A percentile compares a stretch with the other conserved stretches of the same genome.
Conservation (phyloP, 1,284 basidiomycete species). For the Heimioporus punctisporus region DNA sequence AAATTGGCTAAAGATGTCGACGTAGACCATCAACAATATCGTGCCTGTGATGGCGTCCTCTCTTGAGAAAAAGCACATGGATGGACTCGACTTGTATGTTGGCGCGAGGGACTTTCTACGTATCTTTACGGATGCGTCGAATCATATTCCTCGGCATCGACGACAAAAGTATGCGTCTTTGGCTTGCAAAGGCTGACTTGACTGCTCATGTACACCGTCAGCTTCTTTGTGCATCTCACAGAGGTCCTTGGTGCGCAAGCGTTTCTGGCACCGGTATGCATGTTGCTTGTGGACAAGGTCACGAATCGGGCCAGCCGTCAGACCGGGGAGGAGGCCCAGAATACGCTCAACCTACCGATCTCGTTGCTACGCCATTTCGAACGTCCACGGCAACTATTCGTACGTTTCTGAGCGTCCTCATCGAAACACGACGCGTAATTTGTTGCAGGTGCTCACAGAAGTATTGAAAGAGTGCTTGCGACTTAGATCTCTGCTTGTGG, state of each 20-base stretch:
- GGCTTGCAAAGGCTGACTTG: neutral
- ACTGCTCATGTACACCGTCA: conserved; percentile 30
- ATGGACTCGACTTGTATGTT: conserved; percentile 63
- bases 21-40: conserved; percentile 88
- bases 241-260: conserved; percentile 82
- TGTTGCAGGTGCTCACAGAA: conserved; percentile 61
- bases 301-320: conserved; percentile 75
- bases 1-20: neutral
- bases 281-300: conserved; percentile 86
- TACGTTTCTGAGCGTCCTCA: conserved; percentile 28
- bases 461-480: conserved; percentile 68
- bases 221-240: conserved; percentile 93
- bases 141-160: conserved; percentile 88
- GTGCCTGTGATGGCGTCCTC: conserved; percentile 92
- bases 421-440: conserved; percentile 15
- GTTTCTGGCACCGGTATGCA: conserved; percentile 84
- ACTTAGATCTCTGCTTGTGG: conserved; percentile 50
- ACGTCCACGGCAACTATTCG: conserved; percentile 54
- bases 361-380: conserved; percentile 65
- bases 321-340: conserved; percentile 57
- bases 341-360: conserved; percentile 67
- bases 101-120: conserved; percentile 75
- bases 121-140: conserved; percentile 89
- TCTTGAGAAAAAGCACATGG: conserved; percentile 56
- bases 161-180: conserved; percentile 66